Base-by-base conservation (phyloP, 2,329 filamentous ascomycete genomes). In the Claviceps pusilla region DNA sequence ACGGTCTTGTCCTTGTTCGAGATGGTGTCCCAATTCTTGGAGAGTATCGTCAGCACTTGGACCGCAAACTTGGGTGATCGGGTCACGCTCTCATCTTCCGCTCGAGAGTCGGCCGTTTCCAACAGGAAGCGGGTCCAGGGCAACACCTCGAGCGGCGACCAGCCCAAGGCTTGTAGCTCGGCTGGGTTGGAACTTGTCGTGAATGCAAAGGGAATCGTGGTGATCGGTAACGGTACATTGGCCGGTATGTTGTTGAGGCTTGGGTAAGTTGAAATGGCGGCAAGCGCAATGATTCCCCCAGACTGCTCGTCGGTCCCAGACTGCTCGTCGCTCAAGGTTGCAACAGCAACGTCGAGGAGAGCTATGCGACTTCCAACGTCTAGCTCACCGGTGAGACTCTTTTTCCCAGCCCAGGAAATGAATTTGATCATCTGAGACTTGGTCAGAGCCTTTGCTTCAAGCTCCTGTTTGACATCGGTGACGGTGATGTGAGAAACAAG, bases 1-100 rank as follows among this genome's bases (percentile, higher is more conserved):
- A 78, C 79, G 19, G 77, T 74, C 65, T 85, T 93, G 2, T 84
- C 83, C 3, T 72, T 72, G 48, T 73, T 73, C 58, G 81, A 84
- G 16, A 94, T 69, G n/a, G 78, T 78, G 50, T 97, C 91, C 89
- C 90, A 98, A 59, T 86, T 83, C 65, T 91, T 96, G 1, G 91
- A 95, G 24, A 96, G 64, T 0, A 95, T 79, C 1, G 80, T 80
- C 37, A 98, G 75, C 10, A 95, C 78, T 59, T 87, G 83, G 0
- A 81, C 75, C 7, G 91, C 83, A 64, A 97, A 94, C 19, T 80
- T 77, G 28, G 87, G 69, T 0, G 83, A 86, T 53, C 76, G 78
- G 0, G 84, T 87, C 7, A 97, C 72, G 65, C 86, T 84, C 60
- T 88, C 78, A 2, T 83, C 77, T 4, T 80, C 73, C 3, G 77